Evolutionary conservation across 306 rosid species (phyloP), one percentile per base, ranked within the genome.

Genomic region (Pterocarpus santalinus): DNA sequence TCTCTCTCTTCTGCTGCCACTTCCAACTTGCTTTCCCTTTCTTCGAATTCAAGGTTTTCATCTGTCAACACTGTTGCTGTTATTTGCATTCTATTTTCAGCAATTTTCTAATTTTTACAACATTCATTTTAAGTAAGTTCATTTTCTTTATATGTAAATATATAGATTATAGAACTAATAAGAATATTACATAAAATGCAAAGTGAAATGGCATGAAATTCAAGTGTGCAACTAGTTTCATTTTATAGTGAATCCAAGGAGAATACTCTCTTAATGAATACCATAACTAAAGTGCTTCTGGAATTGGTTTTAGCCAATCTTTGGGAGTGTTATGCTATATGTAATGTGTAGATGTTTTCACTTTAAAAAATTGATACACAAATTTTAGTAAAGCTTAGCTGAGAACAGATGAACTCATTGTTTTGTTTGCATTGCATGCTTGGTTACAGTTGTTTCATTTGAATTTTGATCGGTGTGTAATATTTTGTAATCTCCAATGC

Each of bases 401-500:
- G 79, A 47, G 49, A 79, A 44, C 51, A 7, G 8, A 58, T 41
- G 3, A 22, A 11, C 55, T 47, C 10, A 38, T 53, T 52, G 17
- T 73, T 11, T 12, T 58, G 49, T 36, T 61, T 73, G 76, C 76
- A 68, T 32, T 69, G 69, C 36, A 69, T 69, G 64, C 63, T 49
- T 73, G 64, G 72, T 77, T 72, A 67, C 64, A 51, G 2, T 61
- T 68, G 5, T 6, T 68, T 38, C 6, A 5, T 64, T 4, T 39
- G 44, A 39, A 7, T 39, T 39, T 70, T 81, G 74, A 55, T 69
- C 53, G 73, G 8, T 38, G 62, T 41, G 60, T 46, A 52, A 75
- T 55, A 15, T 65, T 72, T 74, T 83, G 61, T 73, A 65, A 44
- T 72, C 46, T 64, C 69, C 73, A 65, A 88, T 79, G 81, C 77